Evolutionary conservation across 805 yeast species (phyloP), one percentile per base, ranked within the genome.

Genomic region (Candida mattraensis): DNA sequence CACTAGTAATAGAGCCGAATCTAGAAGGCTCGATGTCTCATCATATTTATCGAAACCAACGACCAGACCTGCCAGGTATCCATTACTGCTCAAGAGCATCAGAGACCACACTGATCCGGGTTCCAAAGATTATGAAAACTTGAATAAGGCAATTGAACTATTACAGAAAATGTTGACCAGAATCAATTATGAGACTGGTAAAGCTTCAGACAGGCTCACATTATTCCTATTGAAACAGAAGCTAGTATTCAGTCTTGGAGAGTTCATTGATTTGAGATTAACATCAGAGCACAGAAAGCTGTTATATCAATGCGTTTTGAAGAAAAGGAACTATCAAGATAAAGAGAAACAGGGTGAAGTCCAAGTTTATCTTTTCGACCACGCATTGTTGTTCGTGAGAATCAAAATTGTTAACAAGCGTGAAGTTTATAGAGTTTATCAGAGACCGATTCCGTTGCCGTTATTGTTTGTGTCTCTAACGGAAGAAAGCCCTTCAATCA

Each of bases 31-130:
- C 41, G 97, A 94, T 61, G 80, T 93, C 35, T 85, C 91, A 17
- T 93, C 98, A 0, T 93, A 88, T 54, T 70, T 93, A 45, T 87
- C 96, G 5, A 94, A 91, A 54, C 97, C 98, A 33, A 89, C 95
- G 2, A 88, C 96, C 11, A 76, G 99, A 58, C 88, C 96, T 20
- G 98, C 97, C 7, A 72, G 98, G 48, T 93, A 93, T 63, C 96
- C 95, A 46, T 66, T 93, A 32, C 69, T 93, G 39, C 69, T 91
- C 15, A 81, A 77, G 39, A 93, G 91, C 30, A 85, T 93, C 22
- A 68, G 87, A 46, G 91, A 93, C 58, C 76, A 79, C 45, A 88
- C 98, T 0, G 76, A 72, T 35, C 81, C 82, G n/a, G 84, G 78
- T 17, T 72, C 80, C 6, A 80, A 86, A 1, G 96, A 89, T 48